Evolutionary conservation across 2,329 filamentous ascomycete genomes (phyloP), one percentile per base, ranked within the genome.

Genomic region (Aspergillus puulaauensis): DNA sequence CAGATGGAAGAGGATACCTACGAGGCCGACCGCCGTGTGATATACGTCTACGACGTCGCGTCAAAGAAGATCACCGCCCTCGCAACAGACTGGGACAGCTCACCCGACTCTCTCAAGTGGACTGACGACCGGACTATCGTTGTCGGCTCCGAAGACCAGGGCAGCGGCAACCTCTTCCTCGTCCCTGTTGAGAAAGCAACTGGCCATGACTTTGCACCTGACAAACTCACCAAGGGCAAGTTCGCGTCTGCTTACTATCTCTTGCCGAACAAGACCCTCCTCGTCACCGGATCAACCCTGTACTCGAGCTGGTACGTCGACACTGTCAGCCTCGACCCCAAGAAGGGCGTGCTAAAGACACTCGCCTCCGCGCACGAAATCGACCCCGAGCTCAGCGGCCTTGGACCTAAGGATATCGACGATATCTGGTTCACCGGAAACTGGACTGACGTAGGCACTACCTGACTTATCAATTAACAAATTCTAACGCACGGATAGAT

Each of bases 1-100:
- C 86, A 90, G 60, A 96, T 96, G 92, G 83, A 84, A 61, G 83
- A 83, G 56, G 81, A 85, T 52, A 86, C 88, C 58, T 96, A 96
- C 70, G 92, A 97, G 73, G 85, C 88, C 15, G 91, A 96, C 76
- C 89, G 89, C 72, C 75, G 75, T 45, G 73, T 75, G 3, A 67
- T 80, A 46, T 82, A 80, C 59, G 68, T 79, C 43, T 72, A 76
- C 45, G 68, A 69, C 14, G 57, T 76, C 50, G 67, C 68, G 57
- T 68, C 68, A 2, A 62, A 72, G 51, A 61, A 70, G 56, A 73
- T 70, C 50, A 67, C 67, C 2, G 62, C 68, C 21, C 59, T 79
- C 6, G 74, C 75, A 3, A 70, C 65, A 41, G 60, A 73, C 49
- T 80, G 83, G 83, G 82, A 85, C 59, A 73, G 79, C 12, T 85